phyloP scores from a whole-genome alignment of 352 stramenopile genomes.

The Pythium sp. region DNA sequence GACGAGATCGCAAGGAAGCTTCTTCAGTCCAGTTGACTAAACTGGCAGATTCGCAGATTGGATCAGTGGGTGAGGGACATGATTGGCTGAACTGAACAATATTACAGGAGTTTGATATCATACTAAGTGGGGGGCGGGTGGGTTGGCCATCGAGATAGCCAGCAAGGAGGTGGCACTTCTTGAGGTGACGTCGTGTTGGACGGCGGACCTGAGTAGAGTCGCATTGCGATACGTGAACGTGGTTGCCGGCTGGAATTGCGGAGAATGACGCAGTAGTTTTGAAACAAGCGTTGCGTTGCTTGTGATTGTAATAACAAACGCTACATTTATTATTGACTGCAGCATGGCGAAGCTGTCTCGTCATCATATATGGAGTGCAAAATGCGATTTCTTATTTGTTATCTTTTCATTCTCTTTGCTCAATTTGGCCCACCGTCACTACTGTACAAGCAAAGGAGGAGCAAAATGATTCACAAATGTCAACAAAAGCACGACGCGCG shows the following conservation, averaged over 20 bases:
- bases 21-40: not conserved
- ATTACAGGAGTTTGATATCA: no score
- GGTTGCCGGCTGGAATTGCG: not conserved
- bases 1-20: not conserved
- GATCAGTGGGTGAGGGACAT: not conserved
- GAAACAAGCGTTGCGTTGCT: not conserved
- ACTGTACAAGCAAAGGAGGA: not conserved
- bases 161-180: not conserved
- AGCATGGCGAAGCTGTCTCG: not conserved
- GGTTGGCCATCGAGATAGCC: not conserved
- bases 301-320: not conserved
- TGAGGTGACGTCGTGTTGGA: not conserved
- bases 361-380: not conserved
- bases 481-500: not conserved
- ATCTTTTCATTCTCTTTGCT: not conserved
- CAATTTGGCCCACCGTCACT: no score
- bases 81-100: not conserved
- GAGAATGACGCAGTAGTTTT: not conserved
- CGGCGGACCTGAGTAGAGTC: not conserved
- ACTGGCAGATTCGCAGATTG: not conserved
- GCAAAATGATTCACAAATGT: not conserved
- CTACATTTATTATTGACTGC: not conserved
- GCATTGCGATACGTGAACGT: not conserved
- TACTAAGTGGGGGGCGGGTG: no score
- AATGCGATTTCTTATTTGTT: not conserved